These are phyloP conservation scores for Maudiozyma humilis DNA, from an alignment of 1,139 yeast genomes.

Conservation along the genomic window DNA sequence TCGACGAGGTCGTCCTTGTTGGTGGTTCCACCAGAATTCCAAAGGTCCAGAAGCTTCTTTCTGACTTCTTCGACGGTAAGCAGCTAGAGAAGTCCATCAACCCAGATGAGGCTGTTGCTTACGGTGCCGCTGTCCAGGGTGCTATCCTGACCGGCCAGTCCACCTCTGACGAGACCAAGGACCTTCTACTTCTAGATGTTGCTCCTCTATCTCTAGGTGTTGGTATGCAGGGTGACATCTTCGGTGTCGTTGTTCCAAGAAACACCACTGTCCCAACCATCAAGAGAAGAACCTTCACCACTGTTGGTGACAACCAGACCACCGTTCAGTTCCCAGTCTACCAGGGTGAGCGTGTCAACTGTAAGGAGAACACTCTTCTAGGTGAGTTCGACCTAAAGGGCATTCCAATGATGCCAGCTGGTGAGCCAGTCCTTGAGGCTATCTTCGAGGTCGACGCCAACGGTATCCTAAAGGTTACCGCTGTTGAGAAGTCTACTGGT, in stretches of 20 bases:
- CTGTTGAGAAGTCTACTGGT: slow-evolving; percentile 98
- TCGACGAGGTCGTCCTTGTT: slow-evolving; percentile 93
- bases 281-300: slow-evolving; percentile 99
- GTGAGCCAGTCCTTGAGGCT: slow-evolving; percentile 99
- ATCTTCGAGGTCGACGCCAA: slow-evolving; percentile 99
- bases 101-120: slow-evolving; percentile 98
- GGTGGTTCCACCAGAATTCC: slow-evolving; percentile 99
- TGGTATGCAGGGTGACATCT: slow-evolving; percentile 99
- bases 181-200: slow-evolving; percentile 93
- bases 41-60: slow-evolving; percentile 93
- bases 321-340: slow-evolving; percentile 99
- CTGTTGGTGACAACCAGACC: slow-evolving; percentile 99
- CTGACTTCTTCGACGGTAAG: slow-evolving; percentile 98
- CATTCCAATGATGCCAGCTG: slow-evolving; percentile 98
- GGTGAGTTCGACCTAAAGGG: slow-evolving; percentile 99
- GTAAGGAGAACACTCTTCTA: slow-evolving; percentile 96
- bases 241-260: slow-evolving; percentile 99
- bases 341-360: slow-evolving; percentile 99
- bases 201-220: slow-evolving; percentile 99
- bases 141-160: slow-evolving; percentile 98
- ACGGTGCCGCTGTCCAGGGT: slow-evolving; percentile 98
- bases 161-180: slow-evolving; percentile 94
- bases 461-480: slow-evolving; percentile 99
- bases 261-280: slow-evolving; percentile 99
- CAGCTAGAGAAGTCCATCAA: slow-evolving; percentile 91